Conservation (phyloP, 257 asterid genomes). For the Penstemon eatonii region DNA sequence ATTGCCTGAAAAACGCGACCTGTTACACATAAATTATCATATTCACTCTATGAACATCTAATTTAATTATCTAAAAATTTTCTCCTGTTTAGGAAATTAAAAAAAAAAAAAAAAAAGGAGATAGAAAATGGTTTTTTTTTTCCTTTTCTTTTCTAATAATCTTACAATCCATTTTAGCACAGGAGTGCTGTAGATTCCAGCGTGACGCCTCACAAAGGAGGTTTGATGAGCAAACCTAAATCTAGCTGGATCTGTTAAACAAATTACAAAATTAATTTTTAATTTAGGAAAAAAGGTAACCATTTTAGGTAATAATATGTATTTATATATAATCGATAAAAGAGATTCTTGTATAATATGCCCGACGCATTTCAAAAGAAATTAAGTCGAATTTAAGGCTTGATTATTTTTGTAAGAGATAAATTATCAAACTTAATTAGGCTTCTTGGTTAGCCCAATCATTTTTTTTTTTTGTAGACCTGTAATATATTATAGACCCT, state of each 20-base stretch:
- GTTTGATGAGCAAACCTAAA: slow-evolving; percentile 69
- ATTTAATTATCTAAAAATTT: neutral
- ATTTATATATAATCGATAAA: neutral
- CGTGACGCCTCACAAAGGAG: slow-evolving; percentile 62
- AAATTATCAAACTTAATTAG: no score
- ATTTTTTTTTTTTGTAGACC: no score
- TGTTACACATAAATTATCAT: slow-evolving; percentile 27
- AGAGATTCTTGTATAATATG: no score
- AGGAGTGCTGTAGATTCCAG: slow-evolving; percentile 47
- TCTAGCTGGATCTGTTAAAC: slow-evolving; percentile 50
- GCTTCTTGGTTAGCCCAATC: no score
- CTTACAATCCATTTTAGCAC: slow-evolving; percentile 64
- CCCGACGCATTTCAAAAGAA: no score
- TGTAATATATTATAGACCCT: no score
- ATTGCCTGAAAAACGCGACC: slow-evolving; percentile 82
- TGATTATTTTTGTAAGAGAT: no score
- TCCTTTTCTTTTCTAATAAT: neutral
- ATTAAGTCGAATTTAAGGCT: no score
- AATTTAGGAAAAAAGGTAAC: neutral
- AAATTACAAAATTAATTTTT: neutral
- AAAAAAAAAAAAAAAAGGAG: neutral
- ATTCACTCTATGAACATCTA: neutral
- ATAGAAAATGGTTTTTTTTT: neutral
- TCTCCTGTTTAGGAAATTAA: neutral
- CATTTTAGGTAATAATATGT: neutral